Base-by-base conservation (phyloP, 108 stramenopile genomes). In the Nitzschia sp. region DNA sequence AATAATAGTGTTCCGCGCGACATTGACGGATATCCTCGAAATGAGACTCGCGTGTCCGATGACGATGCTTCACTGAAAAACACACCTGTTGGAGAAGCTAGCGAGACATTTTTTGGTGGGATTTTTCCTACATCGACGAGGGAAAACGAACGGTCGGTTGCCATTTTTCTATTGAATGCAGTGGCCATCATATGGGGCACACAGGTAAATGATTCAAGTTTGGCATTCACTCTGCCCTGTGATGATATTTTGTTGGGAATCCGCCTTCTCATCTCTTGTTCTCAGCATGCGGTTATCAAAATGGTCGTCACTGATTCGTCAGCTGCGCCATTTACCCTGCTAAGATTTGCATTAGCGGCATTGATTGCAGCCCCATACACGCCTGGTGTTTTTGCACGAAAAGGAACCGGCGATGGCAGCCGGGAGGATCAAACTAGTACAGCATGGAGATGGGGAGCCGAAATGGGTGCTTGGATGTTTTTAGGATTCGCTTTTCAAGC, bases 401-500 rank as follows among this genome's bases (percentile, higher is more conserved):
- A 50, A 3, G 63, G 26, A 8, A 23, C n/a, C 47, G 26, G 34
- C 64, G 30, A 50, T 23, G 11, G 21, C 56, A 56, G 32, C 22
- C 1, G 38, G 6, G 19, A 59, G 21, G 6, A 55, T 48, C 1
- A 59, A 3, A 29, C 22, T 5, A 48, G 54, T 30, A 65, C 33
- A 4, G 44, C 66, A 30, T 85, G 87, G 85, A 75, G 81, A 70
- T 91, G 84, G 75, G 93, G 90, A 32, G 31, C 73, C 19, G 90
- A 92, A 58, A 71, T 94, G 66, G 93, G 93, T 30, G 52, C 87
- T 6, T 94, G 88, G 78, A 91, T 92, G 89, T 91, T 94, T 61
- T 76, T 94, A 3, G 93, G 93, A 16, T 94, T 90, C 74, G 81
- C 83, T 21, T 89, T 94, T 63, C 92, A 93, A 78, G 87, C 94